Conservation (phyloP, 441 rosid genomes). For the Adansonia rubrostipa region DNA sequence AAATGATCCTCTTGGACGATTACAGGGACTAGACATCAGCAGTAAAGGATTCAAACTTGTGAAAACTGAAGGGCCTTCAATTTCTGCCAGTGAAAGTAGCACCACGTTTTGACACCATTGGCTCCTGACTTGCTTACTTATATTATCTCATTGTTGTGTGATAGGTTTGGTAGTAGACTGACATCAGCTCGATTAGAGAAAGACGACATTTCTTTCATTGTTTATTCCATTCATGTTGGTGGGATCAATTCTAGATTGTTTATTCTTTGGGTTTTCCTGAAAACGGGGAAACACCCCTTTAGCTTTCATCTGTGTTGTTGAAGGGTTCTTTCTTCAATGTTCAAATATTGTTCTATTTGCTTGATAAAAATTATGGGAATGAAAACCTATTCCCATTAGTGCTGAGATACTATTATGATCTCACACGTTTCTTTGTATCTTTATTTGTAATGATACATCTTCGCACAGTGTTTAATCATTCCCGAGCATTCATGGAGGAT, state of each 20-base stretch:
- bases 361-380: slow-evolving; percentile 16
- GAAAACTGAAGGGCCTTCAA: slow-evolving; percentile 73
- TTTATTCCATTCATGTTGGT: slow-evolving; percentile 28
- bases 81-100: slow-evolving; percentile 81
- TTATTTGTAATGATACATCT: background rate
- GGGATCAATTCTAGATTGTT: slow-evolving; percentile 25
- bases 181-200: slow-evolving; percentile 29
- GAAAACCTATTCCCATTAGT: slow-evolving; percentile 6
- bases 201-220: slow-evolving; percentile 20
- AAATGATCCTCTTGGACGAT: slow-evolving; percentile 52
- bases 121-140: slow-evolving; percentile 32
- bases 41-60: slow-evolving; percentile 51
- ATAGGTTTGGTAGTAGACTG: slow-evolving; percentile 50
- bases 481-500: background rate
- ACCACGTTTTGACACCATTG: slow-evolving; percentile 55
- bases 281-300: slow-evolving; percentile 30
- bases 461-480: background rate
- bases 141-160: slow-evolving; percentile 33
- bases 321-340: slow-evolving; percentile 17
- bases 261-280: slow-evolving; percentile 32
- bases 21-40: slow-evolving; percentile 75
- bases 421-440: background rate
- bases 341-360: slow-evolving; percentile 14
- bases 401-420: background rate
- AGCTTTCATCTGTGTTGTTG: slow-evolving; percentile 19